Conservation (phyloP, 202 grass and related monocot genomes). For the Musa balbisiana region DNA sequence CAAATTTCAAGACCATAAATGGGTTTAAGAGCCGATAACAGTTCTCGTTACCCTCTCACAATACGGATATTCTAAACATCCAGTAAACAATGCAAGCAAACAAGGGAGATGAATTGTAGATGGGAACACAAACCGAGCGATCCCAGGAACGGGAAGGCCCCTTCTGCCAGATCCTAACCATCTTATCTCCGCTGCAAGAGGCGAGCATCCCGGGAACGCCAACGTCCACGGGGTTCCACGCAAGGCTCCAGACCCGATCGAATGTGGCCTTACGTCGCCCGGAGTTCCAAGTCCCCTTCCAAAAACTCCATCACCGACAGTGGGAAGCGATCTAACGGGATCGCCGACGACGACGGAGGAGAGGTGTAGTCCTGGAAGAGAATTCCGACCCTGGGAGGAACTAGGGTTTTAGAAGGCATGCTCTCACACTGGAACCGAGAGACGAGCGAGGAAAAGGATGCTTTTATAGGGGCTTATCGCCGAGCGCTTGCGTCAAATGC, state of each 20-base stretch:
- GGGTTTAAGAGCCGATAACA: too few species aligned
- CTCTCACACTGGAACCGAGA: background rate
- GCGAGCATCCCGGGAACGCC: constrained; percentile 53
- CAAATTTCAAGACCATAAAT: background rate
- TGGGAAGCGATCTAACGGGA: too few species aligned
- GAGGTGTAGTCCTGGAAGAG: background rate
- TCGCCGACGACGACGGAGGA: background rate
- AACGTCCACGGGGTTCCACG: constrained; percentile 65
- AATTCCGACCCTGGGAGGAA: background rate
- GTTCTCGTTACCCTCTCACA: background rate
- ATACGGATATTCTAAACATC: background rate
- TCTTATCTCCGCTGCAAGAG: constrained; percentile 80
- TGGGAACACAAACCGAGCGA: constrained; percentile 49
- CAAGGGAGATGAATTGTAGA: background rate
- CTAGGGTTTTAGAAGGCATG: background rate
- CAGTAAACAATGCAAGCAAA: background rate
- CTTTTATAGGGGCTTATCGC: background rate
- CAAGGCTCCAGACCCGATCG: constrained; percentile 75
- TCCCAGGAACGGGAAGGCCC: constrained; percentile 46
- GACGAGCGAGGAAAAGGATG: background rate
- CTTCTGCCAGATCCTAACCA: constrained; percentile 76
- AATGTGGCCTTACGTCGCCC: constrained; percentile 53
- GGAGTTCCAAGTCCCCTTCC: constrained; percentile 36
- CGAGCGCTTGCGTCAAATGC: too few species aligned
- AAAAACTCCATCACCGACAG: constrained; percentile 22